These are phyloP conservation scores for Oryza glumipatula DNA, from an alignment of 176 grass and related monocot genomes.

Conservation along the genomic window DNA sequence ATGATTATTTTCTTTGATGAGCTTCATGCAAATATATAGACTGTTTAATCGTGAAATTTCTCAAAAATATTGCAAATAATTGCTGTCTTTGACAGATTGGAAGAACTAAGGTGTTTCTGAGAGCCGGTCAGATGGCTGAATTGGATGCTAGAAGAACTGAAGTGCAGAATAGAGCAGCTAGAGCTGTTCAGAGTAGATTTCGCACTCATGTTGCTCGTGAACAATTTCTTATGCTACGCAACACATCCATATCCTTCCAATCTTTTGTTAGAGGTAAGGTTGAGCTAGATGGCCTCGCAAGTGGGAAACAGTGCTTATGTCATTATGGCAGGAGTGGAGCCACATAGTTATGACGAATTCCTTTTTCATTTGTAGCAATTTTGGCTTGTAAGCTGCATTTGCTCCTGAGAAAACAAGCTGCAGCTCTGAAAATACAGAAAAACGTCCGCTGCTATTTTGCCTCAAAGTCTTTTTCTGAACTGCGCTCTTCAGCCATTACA, in stretches of 20 bases:
- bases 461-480: slow-evolving; percentile 54
- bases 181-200: slow-evolving; percentile 65
- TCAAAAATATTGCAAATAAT: slow-evolving; percentile 31
- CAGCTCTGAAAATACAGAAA: slow-evolving; percentile 77
- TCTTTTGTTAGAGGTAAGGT: slow-evolving; percentile 76
- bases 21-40: slow-evolving; percentile 14
- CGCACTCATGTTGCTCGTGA: slow-evolving; percentile 67
- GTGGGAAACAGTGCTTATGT: slow-evolving; percentile 9
- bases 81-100: slow-evolving; percentile 66
- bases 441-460: slow-evolving; percentile 53
- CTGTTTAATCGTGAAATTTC: slow-evolving; percentile 5
- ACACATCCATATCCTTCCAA: slow-evolving; percentile 62
- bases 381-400: slow-evolving; percentile 65
- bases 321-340: not conserved
- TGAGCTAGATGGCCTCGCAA: not conserved
- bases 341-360: slow-evolving; percentile 25
- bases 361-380: slow-evolving; percentile 54
- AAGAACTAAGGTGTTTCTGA: slow-evolving; percentile 90
- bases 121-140: slow-evolving; percentile 98
- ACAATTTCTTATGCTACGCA: slow-evolving; percentile 52
- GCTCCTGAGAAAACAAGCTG: slow-evolving; percentile 64
- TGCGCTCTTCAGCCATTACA: slow-evolving; percentile 62
- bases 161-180: slow-evolving; percentile 74
- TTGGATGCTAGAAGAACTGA: slow-evolving; percentile 94
- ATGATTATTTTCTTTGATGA: slow-evolving; percentile 28